phyloP scores from a whole-genome alignment of 2,329 filamentous ascomycete species.

The Diaporthe vaccinii region DNA sequence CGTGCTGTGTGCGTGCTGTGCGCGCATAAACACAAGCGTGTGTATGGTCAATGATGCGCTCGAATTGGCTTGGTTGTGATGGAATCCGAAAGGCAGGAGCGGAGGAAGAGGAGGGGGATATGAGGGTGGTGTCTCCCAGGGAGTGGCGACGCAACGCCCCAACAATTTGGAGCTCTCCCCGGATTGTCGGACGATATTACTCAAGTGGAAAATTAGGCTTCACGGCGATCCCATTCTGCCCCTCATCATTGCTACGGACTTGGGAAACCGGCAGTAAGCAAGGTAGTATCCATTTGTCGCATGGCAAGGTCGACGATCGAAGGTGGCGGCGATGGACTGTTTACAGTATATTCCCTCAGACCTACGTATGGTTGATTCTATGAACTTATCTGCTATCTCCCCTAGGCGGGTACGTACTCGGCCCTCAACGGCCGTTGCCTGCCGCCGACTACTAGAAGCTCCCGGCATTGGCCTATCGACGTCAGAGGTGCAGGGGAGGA shows the following conservation, averaged over 20 bases:
- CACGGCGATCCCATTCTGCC: conserved; percentile 3
- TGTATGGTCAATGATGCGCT: background rate
- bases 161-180: conserved; percentile 31
- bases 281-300: background rate
- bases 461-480: background rate
- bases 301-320: background rate
- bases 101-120: background rate
- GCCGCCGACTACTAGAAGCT: background rate
- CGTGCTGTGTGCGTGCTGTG: conserved; percentile 22
- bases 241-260: background rate
- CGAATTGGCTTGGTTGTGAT: background rate
- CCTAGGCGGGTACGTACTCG: background rate
- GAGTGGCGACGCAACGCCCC: conserved; percentile 22
- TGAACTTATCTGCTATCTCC: background rate
- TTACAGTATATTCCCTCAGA: background rate
- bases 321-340: background rate
- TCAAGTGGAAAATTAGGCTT: conserved; percentile 1
- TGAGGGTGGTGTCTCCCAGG: background rate
- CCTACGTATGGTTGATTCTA: background rate
- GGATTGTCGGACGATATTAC: conserved; percentile 19
- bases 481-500: background rate
- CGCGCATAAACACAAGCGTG: background rate
- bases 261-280: background rate
- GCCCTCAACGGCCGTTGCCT: background rate
- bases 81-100: too few relatives aligned